Base-by-base conservation (phyloP, 2,329 filamentous ascomycete species). In the Dactylella cylindrospora region DNA sequence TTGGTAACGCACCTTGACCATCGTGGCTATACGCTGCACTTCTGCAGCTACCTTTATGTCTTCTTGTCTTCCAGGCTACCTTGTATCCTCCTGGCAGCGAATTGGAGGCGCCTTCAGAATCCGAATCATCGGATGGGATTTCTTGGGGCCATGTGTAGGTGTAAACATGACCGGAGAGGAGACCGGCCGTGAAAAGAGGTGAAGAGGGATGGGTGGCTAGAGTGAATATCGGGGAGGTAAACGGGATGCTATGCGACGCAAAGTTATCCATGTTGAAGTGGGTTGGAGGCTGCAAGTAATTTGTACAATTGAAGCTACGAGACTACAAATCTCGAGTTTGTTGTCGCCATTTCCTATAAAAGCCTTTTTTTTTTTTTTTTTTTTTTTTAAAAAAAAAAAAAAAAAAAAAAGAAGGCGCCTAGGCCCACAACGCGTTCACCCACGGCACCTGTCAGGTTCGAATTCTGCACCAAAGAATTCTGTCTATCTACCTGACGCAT, bases 11-110 rank as follows among this genome's bases (percentile, higher is more conserved):
- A 77, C 84, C 78, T 66, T 81, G 76, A 12, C 91, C 93, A 71
- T 96, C 90, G 54, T 82, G 74, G 66, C 83, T 85, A 74, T 90
- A 97, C 3, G 80, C 83, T 51, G 97, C 75, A 61, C 83, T 84
- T 47, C 93, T 81, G 71, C 91, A 97, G 78, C 90, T 96, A 9
- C 90, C 91, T 77, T 95, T 95, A 76, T 98, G 93, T 64, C 93
- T 80, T 67, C 84, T 80, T 3, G 93, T 97, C 68, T 82, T 81
- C 93, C 93, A 98, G 60, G 84, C 76, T 0, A 85, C 88, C 67
- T 90, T 65, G 22, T 61, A 68, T 9, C 54, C 60, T n/a, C 47
- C 64, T 12, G 43, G 43, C 10, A 54, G 52, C 22, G 41, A 43
- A 22, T 62, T 49, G 29, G 44, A 45, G 19, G 44, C 35, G 15